Percentiles rank a stretch among this genome's conserved stretches.
phyloP scores from a whole-genome alignment of 768 basidiomycete species.

The Candolleomyces efflorescens region DNA sequence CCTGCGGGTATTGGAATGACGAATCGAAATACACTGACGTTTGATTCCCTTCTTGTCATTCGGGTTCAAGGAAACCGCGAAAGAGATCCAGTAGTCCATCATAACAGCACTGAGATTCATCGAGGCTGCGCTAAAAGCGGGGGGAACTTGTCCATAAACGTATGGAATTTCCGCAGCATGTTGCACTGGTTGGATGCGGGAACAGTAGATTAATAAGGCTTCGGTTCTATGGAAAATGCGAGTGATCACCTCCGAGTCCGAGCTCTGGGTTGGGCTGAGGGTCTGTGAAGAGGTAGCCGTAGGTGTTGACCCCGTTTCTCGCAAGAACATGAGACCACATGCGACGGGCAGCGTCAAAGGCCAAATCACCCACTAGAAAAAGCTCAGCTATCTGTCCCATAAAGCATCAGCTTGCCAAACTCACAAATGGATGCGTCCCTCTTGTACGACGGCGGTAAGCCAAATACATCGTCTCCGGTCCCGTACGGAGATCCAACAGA shows the following conservation, averaged over 20 bases:
- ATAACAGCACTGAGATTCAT: slow-evolving; percentile 25
- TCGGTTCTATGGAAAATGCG: neutral
- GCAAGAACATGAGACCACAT: slow-evolving; percentile 37
- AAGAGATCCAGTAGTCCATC: slow-evolving; percentile 42
- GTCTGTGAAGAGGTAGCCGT: slow-evolving; percentile 40
- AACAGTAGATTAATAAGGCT: neutral
- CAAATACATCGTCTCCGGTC: slow-evolving; percentile 43
- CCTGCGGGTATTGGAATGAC: neutral
- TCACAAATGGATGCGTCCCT: slow-evolving; percentile 27
- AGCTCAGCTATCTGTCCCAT: neutral
- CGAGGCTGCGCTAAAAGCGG: slow-evolving; percentile 14
- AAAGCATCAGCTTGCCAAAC: neutral
- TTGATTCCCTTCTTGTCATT: slow-evolving; percentile 31
- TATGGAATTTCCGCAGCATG: slow-evolving; percentile 31
- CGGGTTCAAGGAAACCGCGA: slow-evolving; percentile 32
- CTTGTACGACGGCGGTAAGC: slow-evolving; percentile 28
- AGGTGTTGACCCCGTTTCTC: slow-evolving; percentile 31
- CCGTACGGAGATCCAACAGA: slow-evolving; percentile 41
- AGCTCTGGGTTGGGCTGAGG: slow-evolving; percentile 23
- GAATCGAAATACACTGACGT: slow-evolving; percentile 23
- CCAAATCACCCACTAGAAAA: slow-evolving; percentile 32
- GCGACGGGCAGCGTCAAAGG: slow-evolving; percentile 35
- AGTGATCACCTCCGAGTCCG: slow-evolving; percentile 24
- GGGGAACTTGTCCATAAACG: slow-evolving; percentile 29
- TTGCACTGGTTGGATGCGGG: slow-evolving; percentile 15